Conservation (phyloP, 371 early-diverging fungal species). For the Encephalitozoon cuniculi region DNA sequence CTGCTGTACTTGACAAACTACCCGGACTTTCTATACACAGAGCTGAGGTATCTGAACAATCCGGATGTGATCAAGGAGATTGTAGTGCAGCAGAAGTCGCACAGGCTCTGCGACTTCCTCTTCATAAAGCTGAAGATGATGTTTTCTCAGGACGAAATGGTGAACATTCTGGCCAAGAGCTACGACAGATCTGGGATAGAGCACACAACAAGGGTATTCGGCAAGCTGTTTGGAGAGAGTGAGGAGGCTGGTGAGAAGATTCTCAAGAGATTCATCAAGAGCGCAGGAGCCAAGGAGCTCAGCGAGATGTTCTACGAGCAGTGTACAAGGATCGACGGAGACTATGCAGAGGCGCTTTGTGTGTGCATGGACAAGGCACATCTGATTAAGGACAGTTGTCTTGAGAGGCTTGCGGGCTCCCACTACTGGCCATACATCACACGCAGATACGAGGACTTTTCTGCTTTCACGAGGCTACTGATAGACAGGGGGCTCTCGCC, state of each 20-base stretch:
- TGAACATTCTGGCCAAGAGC: not conserved
- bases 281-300: not conserved
- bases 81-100: not conserved
- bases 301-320: not conserved
- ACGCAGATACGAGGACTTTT: not conserved
- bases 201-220: not conserved
- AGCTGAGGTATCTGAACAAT: conserved; percentile 14
- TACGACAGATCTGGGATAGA: not conserved
- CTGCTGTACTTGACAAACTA: not conserved
- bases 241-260: not conserved
- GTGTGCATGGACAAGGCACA: not conserved
- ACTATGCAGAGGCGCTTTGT: conserved; percentile 12
- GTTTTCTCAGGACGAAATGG: not conserved
- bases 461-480: not conserved
- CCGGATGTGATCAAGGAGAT: not conserved
- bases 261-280: conserved; percentile 12
- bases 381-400: not conserved
- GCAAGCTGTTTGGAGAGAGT: not conserved
- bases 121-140: not conserved
- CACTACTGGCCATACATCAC: conserved; percentile 1
- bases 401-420: not conserved
- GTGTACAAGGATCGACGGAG: not conserved
- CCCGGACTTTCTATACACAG: conserved; percentile 17
- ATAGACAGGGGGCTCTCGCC: not conserved
- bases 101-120: conserved; percentile 11